These are phyloP conservation scores for Lunasporangiospora selenospora DNA, from an alignment of 192 early-diverging fungal species.

Conservation along the genomic window DNA sequence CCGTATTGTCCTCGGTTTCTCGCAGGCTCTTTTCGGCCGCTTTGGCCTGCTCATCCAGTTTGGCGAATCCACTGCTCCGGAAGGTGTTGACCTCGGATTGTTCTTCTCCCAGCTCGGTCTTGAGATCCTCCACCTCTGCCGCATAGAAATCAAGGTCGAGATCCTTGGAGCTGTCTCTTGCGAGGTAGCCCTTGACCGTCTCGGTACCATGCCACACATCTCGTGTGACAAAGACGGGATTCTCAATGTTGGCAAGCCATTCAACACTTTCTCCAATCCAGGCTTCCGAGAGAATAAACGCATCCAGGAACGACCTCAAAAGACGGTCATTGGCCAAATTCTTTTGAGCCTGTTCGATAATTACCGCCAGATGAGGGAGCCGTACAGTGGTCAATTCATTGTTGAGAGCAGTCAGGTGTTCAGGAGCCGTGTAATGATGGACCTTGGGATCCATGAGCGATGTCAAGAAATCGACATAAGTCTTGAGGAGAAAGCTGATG, in stretches of 20 bases:
- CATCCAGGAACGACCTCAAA: constrained; percentile 26
- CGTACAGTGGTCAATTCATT: constrained; percentile 37
- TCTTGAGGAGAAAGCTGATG: constrained; percentile 42
- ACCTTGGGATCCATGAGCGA: constrained; percentile 50
- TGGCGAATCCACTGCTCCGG: constrained; percentile 38
- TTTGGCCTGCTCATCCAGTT: constrained; percentile 39
- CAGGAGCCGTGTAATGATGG: constrained; percentile 41
- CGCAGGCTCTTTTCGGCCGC: constrained; percentile 14
- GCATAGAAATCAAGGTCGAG: constrained; percentile 18
- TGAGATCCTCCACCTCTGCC: constrained; percentile 26
- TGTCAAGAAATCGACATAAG: constrained; percentile 43
- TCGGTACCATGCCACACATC: constrained; percentile 27
- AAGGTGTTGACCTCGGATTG: constrained; percentile 31
- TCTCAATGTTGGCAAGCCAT: constrained; percentile 37
- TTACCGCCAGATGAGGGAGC: constrained; percentile 21
- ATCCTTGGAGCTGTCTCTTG: constrained; percentile 19
- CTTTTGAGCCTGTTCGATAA: constrained; percentile 38
- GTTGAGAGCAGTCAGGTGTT: constrained; percentile 33
- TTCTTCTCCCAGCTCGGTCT: constrained; percentile 25
- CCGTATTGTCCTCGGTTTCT: constrained; percentile 23
- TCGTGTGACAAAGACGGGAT: constrained; percentile 21
- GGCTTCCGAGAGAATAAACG: constrained; percentile 31
- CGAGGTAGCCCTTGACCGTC: constrained; percentile 27
- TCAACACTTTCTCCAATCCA: constrained; percentile 47
- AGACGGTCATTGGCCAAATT: constrained; percentile 40